Evolutionary conservation across 345 rosid species (phyloP).

Genomic region (Brassica rapa): DNA sequence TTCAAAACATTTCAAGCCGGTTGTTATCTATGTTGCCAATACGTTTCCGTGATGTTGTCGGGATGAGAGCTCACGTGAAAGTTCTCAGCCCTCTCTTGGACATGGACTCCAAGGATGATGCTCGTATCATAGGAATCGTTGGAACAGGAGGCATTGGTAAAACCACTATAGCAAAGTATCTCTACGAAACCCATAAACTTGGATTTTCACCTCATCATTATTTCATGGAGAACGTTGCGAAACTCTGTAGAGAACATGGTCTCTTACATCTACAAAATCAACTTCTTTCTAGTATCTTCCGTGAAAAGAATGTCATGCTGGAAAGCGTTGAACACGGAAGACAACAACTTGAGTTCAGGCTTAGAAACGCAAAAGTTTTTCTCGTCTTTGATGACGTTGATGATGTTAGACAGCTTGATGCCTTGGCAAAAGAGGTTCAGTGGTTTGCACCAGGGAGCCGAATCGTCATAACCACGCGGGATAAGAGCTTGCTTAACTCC

Average conservation of each 20-base stretch:
- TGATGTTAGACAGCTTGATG: not conserved
- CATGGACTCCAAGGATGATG: not conserved
- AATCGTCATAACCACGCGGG: conserved; percentile 3
- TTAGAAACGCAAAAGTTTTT: not conserved
- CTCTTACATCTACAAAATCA: not conserved
- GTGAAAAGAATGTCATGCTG: not conserved
- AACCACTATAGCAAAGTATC: not conserved
- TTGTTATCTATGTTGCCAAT: not conserved
- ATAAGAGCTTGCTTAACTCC: not conserved
- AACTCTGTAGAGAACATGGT: not conserved
- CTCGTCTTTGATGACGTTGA: conserved; percentile 5
- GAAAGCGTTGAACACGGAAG: not conserved
- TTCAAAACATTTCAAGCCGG: not conserved
- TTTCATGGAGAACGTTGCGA: not conserved
- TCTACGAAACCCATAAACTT: not conserved
- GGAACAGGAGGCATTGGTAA: not conserved
- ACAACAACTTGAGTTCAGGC: not conserved
- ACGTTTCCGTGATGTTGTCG: not conserved
- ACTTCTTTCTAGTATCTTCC: not conserved
- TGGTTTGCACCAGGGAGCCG: conserved; percentile 14
- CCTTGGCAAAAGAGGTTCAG: not conserved
- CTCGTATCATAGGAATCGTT: not conserved
- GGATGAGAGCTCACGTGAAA: not conserved
- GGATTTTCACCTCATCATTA: not conserved
- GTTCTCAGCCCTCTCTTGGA: not conserved